Base-by-base conservation (phyloP, 2,329 filamentous ascomycete genomes). In the Ceratocystis papillata region DNA sequence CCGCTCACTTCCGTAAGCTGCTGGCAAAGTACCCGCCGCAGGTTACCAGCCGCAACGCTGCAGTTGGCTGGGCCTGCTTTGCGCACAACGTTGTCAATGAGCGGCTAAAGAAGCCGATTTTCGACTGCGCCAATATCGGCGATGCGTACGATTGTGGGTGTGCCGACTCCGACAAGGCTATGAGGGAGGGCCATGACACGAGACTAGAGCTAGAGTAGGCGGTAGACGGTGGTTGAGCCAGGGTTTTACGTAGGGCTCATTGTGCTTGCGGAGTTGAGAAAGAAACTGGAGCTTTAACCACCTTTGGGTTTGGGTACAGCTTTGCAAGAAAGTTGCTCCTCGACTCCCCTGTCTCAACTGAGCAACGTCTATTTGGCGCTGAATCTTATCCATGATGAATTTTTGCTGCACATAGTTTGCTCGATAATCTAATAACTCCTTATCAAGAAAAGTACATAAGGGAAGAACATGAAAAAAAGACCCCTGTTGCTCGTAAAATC, bases 131-230 rank as follows among this genome's bases (percentile, higher is more conserved):
- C 67, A 82, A 84, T 37, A 85, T 88, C 71, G 85, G 85, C 17
- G 85, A 88, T 71, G 86, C 86, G 72, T 88, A 88, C 74, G 85
- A 88, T 72, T 88, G 86, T 71, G 86, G 86, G 0, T 88, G 86
- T 71, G 85, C 83, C 15, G 85, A 87, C n/a, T 83, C 85, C 68
- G 79, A 79, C 20, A 78, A 79, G 71, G 77, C 79, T 69, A 77
- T 75, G 71, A 71, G 72, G 67, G 69, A 71, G 61, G 72, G 70
- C 1, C 69, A 68, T 63, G 73, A 70, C 65, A 71, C 70, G 44
- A 72, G 69, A 25, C 72, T 73, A 57, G 71, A 70, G 48, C 70
- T 69, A 61, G 73, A 69, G 67, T 66, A 67, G 67, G 65, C n/a
- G 15, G 28, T 53, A 5, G 28, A n/a, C 28, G 17, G 37, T 8